These are phyloP conservation scores for Carex cristatella DNA, from an alignment of 176 grass and related monocot species.

Conservation along the genomic window DNA sequence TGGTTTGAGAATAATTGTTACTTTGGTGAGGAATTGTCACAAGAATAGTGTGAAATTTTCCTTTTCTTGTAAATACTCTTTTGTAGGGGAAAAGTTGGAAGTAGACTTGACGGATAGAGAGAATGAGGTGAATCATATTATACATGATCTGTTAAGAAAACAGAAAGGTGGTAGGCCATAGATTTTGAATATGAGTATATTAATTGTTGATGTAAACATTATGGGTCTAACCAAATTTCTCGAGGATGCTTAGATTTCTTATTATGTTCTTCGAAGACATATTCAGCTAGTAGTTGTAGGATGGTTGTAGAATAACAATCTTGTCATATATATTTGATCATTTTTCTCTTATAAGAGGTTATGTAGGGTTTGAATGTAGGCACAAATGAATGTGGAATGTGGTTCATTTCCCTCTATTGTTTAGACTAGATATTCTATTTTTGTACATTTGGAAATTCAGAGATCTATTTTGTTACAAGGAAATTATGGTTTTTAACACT, in stretches of 20 bases:
- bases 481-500: not conserved
- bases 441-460: not conserved
- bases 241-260: conserved; percentile 15
- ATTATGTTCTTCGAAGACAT: not conserved
- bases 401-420: not conserved
- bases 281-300: conserved; percentile 12
- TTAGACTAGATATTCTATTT: not conserved
- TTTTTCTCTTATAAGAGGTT: not conserved
- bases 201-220: not conserved
- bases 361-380: not conserved
- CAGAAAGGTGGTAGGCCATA: too few relatives aligned
- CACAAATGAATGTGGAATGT: not conserved
- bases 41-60: not conserved
- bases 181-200: not conserved
- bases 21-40: not conserved
- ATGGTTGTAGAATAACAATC: conserved; percentile 10
- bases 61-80: not conserved
- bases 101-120: too few relatives aligned
- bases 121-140: too few relatives aligned
- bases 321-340: not conserved
- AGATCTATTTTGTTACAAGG: not conserved
- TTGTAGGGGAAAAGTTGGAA: conserved; percentile 26
- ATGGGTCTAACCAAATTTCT: conserved; percentile 28
- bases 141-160: too few relatives aligned
- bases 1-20: not conserved